Base-by-base conservation (phyloP, 257 asterid genomes). In the Plantago elongata region DNA sequence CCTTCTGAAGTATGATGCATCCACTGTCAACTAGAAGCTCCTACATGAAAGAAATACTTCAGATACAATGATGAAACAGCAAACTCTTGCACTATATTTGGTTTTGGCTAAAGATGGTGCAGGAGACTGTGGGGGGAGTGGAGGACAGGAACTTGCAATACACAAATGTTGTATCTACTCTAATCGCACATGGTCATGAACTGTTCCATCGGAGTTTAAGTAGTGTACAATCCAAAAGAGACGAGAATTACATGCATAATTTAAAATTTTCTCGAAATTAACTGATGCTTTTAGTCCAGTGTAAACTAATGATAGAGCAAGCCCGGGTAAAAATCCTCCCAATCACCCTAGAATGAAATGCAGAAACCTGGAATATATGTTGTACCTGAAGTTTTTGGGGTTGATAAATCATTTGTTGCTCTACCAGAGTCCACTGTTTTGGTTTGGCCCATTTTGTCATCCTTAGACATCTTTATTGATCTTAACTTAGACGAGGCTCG, bases 321-420 rank as follows among this genome's bases (percentile, higher is more conserved):
- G 48, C 11, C 5, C 8, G 40, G 40, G 5, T 34, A 34, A 34
- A 34, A 34, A 34, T 34, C 40, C 40, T 34, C 0, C 40, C 40
- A 34, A 34, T 7, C 40, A 34, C 4, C 3, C 40, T 34, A 34
- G 4, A 34, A 34, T 34, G 40, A 34, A 34, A 34, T 34, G 40
- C 51, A 62, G 29, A 63, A 45, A 64, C 34, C 13, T 5, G 4
- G 18, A 56, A 61, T 13, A 61, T 13, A 51, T 68, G 42, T 4
- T 50, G 50, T 76, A 90, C 93, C 95, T 70, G 88, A 84, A 57
- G 88, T 78, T 79, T 77, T 79, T 40, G 94, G 87, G 63, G 89
- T 79, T 16, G 84, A 76, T 76, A 72, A 65, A 62, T 76, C 79
- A 56, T 70, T 87, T 7, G 79, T 66, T 69, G 77, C 79, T 65